Conservation (phyloP, 768 basidiomycete species). For the Auricularia heimuer region DNA sequence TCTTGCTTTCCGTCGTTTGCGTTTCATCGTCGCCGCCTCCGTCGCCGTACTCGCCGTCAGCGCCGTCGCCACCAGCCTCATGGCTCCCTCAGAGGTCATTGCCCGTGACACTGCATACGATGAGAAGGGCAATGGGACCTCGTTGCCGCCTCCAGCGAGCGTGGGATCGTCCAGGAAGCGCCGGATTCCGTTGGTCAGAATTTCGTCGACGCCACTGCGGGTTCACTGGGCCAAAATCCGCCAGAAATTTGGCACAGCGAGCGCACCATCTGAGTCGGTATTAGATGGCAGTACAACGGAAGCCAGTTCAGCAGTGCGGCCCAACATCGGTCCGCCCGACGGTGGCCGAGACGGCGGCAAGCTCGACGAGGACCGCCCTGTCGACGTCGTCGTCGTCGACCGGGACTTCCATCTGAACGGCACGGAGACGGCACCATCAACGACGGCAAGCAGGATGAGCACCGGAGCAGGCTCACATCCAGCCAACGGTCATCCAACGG, state of each 20-base stretch:
- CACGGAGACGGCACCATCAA: conserved; percentile 6
- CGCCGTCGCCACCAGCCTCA: too few relatives aligned
- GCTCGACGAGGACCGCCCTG: conserved; percentile 14
- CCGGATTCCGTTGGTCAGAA: not conserved
- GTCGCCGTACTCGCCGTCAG: too few relatives aligned
- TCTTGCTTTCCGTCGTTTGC: too few relatives aligned
- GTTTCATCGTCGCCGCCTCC: too few relatives aligned
- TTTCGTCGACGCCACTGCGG: conserved; percentile 19
- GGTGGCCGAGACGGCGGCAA: not conserved
- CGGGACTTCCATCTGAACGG: conserved; percentile 30
- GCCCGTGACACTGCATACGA: too few relatives aligned
- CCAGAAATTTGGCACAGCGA: conserved; percentile 45
- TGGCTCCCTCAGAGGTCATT: too few relatives aligned
- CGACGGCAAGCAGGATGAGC: conserved; percentile 3
- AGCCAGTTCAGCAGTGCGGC: not conserved
- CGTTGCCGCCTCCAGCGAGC: not conserved
- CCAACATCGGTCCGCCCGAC: not conserved
- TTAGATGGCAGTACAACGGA: conserved; percentile 12
- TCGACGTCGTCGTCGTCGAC: conserved; percentile 72
- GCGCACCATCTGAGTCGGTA: conserved; percentile 33
- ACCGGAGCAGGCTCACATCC: conserved; percentile 32
- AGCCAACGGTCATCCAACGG: conserved; percentile 23
- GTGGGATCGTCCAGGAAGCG: not conserved
- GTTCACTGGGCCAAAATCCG: conserved; percentile 43
- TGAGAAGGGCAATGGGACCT: too few relatives aligned